Evolutionary conservation across 2,329 filamentous ascomycete species (phyloP).

Genomic region (Cladosporium sp.): DNA sequence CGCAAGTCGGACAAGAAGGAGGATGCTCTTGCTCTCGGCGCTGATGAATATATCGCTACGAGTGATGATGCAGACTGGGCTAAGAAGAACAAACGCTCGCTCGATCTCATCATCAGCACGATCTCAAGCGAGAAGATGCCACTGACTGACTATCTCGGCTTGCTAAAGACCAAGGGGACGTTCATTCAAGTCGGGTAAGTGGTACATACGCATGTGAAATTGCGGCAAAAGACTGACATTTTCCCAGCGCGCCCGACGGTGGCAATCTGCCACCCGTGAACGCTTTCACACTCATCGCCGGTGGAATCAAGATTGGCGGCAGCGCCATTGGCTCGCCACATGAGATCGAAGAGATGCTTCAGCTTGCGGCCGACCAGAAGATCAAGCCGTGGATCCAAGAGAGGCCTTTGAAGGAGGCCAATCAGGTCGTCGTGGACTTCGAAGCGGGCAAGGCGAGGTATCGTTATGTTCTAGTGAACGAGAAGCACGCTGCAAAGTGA

Average conservation of each 20-base stretch:
- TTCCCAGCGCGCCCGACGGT: conserved; percentile 55
- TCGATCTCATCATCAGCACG: conserved; percentile 64
- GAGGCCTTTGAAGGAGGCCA: conserved; percentile 60
- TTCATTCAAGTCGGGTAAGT: conserved; percentile 64
- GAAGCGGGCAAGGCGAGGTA: conserved; percentile 56
- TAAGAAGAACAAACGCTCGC: conserved; percentile 52
- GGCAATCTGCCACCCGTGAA: conserved; percentile 55
- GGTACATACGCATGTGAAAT: neutral
- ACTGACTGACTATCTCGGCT: conserved; percentile 60
- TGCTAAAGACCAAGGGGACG: conserved; percentile 61
- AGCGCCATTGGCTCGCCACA: conserved; percentile 55
- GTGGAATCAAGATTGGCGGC: conserved; percentile 52
- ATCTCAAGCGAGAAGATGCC: conserved; percentile 64
- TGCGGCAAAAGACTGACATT: neutral
- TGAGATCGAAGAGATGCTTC: conserved; percentile 64
- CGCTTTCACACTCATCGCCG: conserved; percentile 61
- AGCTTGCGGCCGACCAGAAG: conserved; percentile 60
- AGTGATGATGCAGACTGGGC: conserved; percentile 63
- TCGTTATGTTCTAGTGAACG: conserved; percentile 42
- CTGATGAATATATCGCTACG: conserved; percentile 60
- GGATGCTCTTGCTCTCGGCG: conserved; percentile 64
- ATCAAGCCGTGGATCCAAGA: conserved; percentile 65
- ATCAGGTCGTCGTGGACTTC: conserved; percentile 60
- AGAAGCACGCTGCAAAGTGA: conserved; percentile 22
- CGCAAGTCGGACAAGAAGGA: conserved; percentile 60